A percentile compares a stretch with the other conserved stretches of the same genome.
phyloP scores from a whole-genome alignment of 202 grass and related monocot genomes.

The Zizania palustris region DNA sequence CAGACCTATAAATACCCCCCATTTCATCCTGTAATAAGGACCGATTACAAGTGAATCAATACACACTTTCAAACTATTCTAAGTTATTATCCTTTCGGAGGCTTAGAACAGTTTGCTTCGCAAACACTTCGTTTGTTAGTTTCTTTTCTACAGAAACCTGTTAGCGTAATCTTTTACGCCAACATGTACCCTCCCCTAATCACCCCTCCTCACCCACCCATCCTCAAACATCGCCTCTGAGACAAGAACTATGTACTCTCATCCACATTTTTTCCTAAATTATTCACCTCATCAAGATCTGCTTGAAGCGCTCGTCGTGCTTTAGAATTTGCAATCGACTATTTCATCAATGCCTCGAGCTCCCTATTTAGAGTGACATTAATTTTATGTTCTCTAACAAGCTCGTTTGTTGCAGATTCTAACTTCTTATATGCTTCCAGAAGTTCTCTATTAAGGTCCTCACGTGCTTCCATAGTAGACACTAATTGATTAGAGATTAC shows the following conservation, averaged over 20 bases:
- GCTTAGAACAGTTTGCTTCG: too few relatives aligned
- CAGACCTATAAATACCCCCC: too few relatives aligned
- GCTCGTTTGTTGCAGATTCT: conserved; percentile 58
- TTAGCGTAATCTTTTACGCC: too few relatives aligned
- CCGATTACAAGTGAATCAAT: too few relatives aligned
- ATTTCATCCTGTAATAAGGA: too few relatives aligned
- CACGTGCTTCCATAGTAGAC: conserved; percentile 49
- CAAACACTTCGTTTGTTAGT: too few relatives aligned
- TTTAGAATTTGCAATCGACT: conserved; percentile 63
- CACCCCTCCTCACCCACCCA: too few relatives aligned
- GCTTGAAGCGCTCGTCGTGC: conserved; percentile 63
- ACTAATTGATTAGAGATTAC: conserved; percentile 57
- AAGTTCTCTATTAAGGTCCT: conserved; percentile 68
- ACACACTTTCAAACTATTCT: too few relatives aligned
- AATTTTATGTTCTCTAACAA: conserved; percentile 73
- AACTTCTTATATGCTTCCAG: conserved; percentile 75
- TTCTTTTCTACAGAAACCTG: too few relatives aligned
- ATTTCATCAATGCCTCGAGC: conserved; percentile 62
- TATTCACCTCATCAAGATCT: conserved; percentile 79
- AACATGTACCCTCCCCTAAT: too few relatives aligned
- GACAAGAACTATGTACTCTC: conserved; percentile 73
- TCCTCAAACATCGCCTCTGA: too few relatives aligned
- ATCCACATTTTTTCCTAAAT: conserved; percentile 80
- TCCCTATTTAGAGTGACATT: conserved; percentile 61
- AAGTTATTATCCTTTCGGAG: too few relatives aligned